phyloP scores from a whole-genome alignment of 208 protist genomes.

The Leishmania mexicana region DNA sequence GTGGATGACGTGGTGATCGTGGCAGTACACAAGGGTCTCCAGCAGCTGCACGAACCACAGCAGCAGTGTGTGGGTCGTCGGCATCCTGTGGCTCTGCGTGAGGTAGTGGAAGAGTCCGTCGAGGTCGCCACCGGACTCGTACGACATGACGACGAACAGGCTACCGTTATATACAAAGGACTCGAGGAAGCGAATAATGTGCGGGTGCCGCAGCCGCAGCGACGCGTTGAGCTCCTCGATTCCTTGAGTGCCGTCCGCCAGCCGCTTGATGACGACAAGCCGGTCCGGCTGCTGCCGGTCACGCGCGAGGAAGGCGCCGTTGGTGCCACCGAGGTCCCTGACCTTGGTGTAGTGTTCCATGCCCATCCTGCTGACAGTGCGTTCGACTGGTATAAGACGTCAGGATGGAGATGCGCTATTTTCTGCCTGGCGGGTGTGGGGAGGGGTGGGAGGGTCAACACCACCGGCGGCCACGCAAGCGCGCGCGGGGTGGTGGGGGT shows the following conservation, averaged over 20 bases:
- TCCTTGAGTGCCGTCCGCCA: conserved; percentile 58
- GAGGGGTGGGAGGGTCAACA: not conserved
- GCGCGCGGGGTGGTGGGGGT: not conserved
- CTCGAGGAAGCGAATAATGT: conserved; percentile 81
- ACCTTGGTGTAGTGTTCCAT: conserved; percentile 88
- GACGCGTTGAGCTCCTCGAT: conserved; percentile 84
- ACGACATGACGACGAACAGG: conserved; percentile 86
- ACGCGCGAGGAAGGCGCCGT: conserved; percentile 66
- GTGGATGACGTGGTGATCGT: conserved; percentile 82
- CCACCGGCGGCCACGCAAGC: not conserved
- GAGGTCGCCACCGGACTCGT: conserved; percentile 85
- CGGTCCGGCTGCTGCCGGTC: conserved; percentile 62
- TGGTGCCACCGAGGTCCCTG: conserved; percentile 78
- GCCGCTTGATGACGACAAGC: conserved; percentile 81
- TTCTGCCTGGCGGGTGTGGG: not conserved
- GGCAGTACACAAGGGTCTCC: conserved; percentile 80
- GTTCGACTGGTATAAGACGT: not conserved
- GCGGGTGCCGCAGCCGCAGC: conserved; percentile 73
- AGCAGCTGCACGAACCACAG: conserved; percentile 82
- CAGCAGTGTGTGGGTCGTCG: conserved; percentile 55
- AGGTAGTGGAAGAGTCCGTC: conserved; percentile 61
- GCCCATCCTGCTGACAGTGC: conserved; percentile 43
- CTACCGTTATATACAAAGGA: conserved; percentile 66
- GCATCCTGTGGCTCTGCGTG: conserved; percentile 37
- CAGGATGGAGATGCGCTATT: not conserved